Base-by-base conservation (phyloP, 176 grass and related monocot species). In the Oryza punctata region DNA sequence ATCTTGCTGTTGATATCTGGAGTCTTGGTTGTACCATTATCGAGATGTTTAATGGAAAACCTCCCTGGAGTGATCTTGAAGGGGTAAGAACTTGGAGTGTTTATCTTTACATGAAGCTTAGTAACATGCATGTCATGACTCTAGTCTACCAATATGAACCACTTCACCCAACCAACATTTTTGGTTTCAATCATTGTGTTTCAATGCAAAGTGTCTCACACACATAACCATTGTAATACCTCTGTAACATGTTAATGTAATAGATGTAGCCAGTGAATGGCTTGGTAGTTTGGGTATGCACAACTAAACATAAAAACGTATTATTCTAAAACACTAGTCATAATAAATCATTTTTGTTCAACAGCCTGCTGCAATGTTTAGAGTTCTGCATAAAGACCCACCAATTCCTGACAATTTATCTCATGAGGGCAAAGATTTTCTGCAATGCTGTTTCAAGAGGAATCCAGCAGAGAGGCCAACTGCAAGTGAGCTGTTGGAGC, bases 11-110 rank as follows among this genome's bases (percentile, higher is more conserved):
- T 50, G 95, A 98, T 80, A 98, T 98, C 74, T 98, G 95, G 95
- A 98, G 95, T 81, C 94, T 98, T 49, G 92, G 95, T 81, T 98
- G 95, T 84, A 98, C 95, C 33, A 92, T 98, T 40, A 95, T 98
- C 69, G 95, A 98, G 83, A 98, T 98, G 95, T 90, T 93, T 12
- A 85, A 91, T 28, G 95, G 92, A 49, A 91, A 95, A 77, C 95
- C 90, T 78, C 95, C 95, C 77, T 98, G 95, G 95, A 98, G 89
- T 91, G 92, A 91, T 67, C 83, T 98, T 84, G 95, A 98, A 93
- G 92, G 95, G 86, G 95, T 97, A 89, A 86, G 86, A 63, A 76
- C 41, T 86, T 89, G 73, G 49, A 74, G 28, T 5, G 3, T 82
- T 75, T 77, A 82, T 61, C 63, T 87, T 83, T 84, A 54, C 70